Conservation (phyloP, 2,329 filamentous ascomycete genomes). For the Lasiodiplodia gonubiensis region DNA sequence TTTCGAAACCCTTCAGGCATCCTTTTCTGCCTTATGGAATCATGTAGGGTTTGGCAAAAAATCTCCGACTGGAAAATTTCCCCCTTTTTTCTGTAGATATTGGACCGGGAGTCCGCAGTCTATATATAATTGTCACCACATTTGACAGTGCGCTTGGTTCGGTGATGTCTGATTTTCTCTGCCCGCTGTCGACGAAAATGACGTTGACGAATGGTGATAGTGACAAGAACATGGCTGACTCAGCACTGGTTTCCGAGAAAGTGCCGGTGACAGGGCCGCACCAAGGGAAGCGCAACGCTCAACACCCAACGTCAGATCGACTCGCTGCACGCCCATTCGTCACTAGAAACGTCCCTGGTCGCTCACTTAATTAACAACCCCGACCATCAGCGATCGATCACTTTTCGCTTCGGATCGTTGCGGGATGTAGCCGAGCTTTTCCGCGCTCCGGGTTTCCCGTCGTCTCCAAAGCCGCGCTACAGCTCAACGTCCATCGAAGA, state of each 20-base stretch:
- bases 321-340: background rate
- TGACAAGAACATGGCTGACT: background rate
- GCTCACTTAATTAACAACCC: background rate
- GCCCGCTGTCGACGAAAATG: background rate
- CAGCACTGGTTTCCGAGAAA: no score
- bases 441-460: background rate
- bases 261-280: background rate
- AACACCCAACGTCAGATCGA: background rate
- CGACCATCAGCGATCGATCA: background rate
- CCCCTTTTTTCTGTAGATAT: constrained; percentile 23
- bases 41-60: constrained; percentile 12
- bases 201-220: background rate
- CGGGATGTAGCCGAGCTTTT: background rate
- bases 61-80: constrained; percentile 1
- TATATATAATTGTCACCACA: constrained; percentile 5
- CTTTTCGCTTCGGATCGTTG: background rate
- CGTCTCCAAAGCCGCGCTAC: background rate
- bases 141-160: background rate
- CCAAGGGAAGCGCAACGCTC: background rate
- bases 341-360: background rate
- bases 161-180: background rate
- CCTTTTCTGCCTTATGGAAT: background rate
- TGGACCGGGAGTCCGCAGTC: constrained; percentile 17
- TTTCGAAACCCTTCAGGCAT: background rate
- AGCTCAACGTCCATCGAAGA: no score